phyloP scores from a whole-genome alignment of 225 moss, liverwort and hornwort species.

The Sphagnum tenellum region DNA sequence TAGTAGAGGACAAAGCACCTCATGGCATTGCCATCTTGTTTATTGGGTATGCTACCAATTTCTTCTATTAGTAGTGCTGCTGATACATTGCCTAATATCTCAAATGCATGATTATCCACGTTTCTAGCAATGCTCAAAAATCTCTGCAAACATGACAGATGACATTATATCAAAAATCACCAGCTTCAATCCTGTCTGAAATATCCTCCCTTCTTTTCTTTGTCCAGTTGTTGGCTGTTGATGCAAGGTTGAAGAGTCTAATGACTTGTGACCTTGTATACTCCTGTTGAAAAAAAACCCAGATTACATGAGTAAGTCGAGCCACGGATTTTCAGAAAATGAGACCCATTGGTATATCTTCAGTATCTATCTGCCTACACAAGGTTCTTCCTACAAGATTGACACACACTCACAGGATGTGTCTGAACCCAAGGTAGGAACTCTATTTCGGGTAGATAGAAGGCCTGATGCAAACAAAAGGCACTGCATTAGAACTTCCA shows the following conservation, averaged over 20 bases:
- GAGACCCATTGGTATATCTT: too few relatives aligned
- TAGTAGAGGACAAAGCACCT: too few relatives aligned
- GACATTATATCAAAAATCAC: constrained; percentile 43
- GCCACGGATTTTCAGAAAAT: constrained; percentile 3
- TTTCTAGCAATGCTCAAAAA: too few relatives aligned
- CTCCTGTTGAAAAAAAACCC: constrained; percentile 44
- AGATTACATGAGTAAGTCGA: background rate
- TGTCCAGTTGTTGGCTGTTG: constrained; percentile 83
- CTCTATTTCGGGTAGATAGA: constrained; percentile 96
- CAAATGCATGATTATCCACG: too few relatives aligned
- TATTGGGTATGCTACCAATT: too few relatives aligned
- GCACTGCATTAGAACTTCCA: background rate
- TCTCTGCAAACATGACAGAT: too few relatives aligned
- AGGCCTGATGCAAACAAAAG: constrained; percentile 37
- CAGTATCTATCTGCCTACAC: too few relatives aligned
- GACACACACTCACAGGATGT: constrained; percentile 70
- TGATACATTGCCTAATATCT: too few relatives aligned
- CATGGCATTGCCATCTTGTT: too few relatives aligned
- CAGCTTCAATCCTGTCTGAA: constrained; percentile 80
- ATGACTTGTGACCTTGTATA: constrained; percentile 79
- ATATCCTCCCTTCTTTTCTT: constrained; percentile 78
- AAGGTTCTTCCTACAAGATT: background rate
- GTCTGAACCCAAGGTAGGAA: constrained; percentile 90
- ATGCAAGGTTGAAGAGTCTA: constrained; percentile 89
- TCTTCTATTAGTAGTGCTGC: too few relatives aligned